A percentile compares a stretch with the other conserved stretches of the same genome.
Conservation (phyloP, 371 early-diverging fungal species). For the Syncephalis plumigaleata region DNA sequence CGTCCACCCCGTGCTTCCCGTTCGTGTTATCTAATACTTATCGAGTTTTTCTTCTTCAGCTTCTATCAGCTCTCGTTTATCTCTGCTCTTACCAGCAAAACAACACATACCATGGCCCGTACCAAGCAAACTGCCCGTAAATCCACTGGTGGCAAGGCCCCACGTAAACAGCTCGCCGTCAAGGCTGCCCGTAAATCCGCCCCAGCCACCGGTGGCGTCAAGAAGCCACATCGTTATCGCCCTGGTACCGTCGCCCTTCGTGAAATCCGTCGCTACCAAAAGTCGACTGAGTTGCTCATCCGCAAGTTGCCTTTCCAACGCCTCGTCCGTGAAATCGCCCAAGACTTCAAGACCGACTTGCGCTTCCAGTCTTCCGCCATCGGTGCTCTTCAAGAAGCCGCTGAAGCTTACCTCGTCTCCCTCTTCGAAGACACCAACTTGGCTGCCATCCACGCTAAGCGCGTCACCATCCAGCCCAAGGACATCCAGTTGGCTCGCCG, state of each 20-base stretch:
- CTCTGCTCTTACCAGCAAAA: too few species aligned
- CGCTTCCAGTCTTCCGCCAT: slow-evolving; percentile 96
- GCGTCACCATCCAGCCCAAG: slow-evolving; percentile 99
- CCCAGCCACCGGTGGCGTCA: slow-evolving; percentile 45
- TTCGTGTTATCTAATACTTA: too few species aligned
- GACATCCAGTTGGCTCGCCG: slow-evolving; percentile 96
- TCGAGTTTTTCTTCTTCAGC: too few species aligned
- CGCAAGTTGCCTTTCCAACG: slow-evolving; percentile 48
- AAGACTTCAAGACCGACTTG: slow-evolving; percentile 91
- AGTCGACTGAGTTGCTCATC: slow-evolving; percentile 70
- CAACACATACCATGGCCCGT: too few species aligned
- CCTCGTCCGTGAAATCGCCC: slow-evolving; percentile 86
- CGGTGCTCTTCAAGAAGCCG: too few species aligned
- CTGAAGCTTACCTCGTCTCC: too few species aligned
- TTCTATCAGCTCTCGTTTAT: too few species aligned
- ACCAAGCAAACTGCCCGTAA: slow-evolving; percentile 90
- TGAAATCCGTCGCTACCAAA: slow-evolving; percentile 96
- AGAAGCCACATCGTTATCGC: slow-evolving; percentile 77
- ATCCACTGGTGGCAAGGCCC: slow-evolving; percentile 97
- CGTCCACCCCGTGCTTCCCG: too few species aligned
- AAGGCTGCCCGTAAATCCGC: slow-evolving; percentile 86
- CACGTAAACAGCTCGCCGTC: slow-evolving; percentile 94
- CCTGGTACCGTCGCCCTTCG: slow-evolving; percentile 83
- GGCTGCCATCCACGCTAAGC: slow-evolving; percentile 98
- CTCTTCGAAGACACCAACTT: too few species aligned